phyloP scores from a whole-genome alignment of 177 flowering plant genomes.

The Vitis hybrid region DNA sequence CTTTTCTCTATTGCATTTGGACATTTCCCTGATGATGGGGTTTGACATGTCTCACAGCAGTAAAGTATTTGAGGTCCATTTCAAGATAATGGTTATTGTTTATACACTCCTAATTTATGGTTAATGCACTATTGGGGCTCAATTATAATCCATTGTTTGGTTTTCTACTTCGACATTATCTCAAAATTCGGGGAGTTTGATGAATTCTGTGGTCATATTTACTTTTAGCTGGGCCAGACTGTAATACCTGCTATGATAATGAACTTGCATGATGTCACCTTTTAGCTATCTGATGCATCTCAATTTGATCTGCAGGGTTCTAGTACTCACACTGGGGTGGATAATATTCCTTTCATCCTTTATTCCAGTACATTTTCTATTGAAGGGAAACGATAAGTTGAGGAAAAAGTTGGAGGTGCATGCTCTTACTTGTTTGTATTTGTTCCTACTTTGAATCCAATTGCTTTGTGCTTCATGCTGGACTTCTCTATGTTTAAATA shows the following conservation, averaged over 20 bases:
- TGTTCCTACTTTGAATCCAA: background rate
- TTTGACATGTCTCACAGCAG: too few relatives aligned
- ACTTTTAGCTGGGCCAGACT: background rate
- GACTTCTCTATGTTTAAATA: background rate
- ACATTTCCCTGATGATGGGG: too few relatives aligned
- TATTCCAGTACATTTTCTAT: conserved; percentile 70
- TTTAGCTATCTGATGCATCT: conserved; percentile 8
- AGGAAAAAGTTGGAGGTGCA: conserved; percentile 81
- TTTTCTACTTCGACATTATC: background rate
- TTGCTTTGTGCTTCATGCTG: background rate
- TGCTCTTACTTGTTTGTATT: background rate
- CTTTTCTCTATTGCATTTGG: too few relatives aligned
- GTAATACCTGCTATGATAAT: background rate
- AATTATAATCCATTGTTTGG: too few relatives aligned
- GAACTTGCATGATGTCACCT: conserved; percentile 1
- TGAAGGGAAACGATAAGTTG: conserved; percentile 71
- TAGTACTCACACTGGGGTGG: conserved; percentile 83
- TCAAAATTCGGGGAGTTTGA: background rate
- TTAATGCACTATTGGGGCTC: too few relatives aligned
- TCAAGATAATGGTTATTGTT: too few relatives aligned
- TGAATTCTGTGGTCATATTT: background rate
- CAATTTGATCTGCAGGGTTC: conserved; percentile 51
- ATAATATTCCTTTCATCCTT: conserved; percentile 79
- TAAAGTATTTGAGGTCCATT: too few relatives aligned
- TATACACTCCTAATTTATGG: too few relatives aligned